These are phyloP conservation scores for Earliella scabrosa DNA, from an alignment of 1,284 basidiomycete species.

Conservation along the genomic window DNA sequence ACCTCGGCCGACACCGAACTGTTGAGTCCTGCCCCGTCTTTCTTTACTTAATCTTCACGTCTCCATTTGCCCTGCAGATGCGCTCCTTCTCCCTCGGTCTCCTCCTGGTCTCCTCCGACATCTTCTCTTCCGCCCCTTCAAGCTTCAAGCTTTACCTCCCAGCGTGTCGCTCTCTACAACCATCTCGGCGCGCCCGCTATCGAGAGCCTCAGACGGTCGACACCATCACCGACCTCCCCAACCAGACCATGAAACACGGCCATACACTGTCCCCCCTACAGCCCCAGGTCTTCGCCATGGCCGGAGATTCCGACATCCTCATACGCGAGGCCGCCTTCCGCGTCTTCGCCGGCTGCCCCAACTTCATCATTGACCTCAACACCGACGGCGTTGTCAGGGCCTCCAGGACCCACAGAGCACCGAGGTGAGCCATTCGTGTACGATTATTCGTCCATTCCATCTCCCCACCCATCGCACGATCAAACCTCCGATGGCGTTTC, in stretches of 20 bases:
- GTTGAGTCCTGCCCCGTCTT: conserved; percentile 48
- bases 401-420: conserved; percentile 65
- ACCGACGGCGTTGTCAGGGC: conserved; percentile 67
- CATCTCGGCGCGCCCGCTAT: conserved; percentile 69
- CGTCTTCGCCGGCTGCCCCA: conserved; percentile 71
- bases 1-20: conserved; percentile 74
- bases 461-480: neutral
- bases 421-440: conserved; percentile 62
- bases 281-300: conserved; percentile 69
- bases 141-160: too few species aligned
- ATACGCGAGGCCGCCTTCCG: conserved; percentile 61
- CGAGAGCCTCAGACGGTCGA: conserved; percentile 69
- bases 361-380: conserved; percentile 74
- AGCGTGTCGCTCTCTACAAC: conserved; percentile 63
- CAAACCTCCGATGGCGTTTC: neutral
- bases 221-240: conserved; percentile 73
- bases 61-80: conserved; percentile 52
- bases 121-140: conserved; percentile 68
- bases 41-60: neutral
- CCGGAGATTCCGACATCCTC: conserved; percentile 45
- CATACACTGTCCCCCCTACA: conserved; percentile 80
- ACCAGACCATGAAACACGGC: conserved; percentile 71
- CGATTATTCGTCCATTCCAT: conserved; percentile 15
- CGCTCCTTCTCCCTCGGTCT: conserved; percentile 81
- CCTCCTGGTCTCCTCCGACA: too few species aligned